Evolutionary conservation across 768 basidiomycete genomes (phyloP), one percentile per base, ranked within the genome.

Genomic region (Lactarius pseudohatsudake): DNA sequence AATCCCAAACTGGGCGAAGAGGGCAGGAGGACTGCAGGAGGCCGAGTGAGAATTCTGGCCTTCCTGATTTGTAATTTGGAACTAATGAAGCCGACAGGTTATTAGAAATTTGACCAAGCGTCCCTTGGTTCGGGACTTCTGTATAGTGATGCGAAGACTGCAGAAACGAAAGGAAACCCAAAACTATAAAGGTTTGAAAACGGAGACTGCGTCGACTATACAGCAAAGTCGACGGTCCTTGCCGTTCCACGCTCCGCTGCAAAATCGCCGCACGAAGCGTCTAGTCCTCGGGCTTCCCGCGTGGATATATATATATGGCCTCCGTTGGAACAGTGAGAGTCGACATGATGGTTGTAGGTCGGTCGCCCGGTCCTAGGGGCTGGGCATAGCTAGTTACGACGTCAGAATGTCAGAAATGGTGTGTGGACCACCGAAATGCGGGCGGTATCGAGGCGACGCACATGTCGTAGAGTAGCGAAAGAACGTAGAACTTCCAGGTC

Each of bases 401-500:
- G 4, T 66, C 38, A 62, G 57, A 53, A 20, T 7, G 7, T 66
- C 38, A 66, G 61, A 59, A 53, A 20, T 40, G 9, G 55, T 4
- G 40, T 15, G 11, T 13, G 13, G 15, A 16, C 13, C 15, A 7
- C 34, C 15, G n/a, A 61, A 56, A 40, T 53, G 22, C 10, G 13
- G 26, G 40, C 5, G 3, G 34, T 11, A 57, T 15, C 18, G 16
- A 22, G n/a, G 8, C 8, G 13, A n/a, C 61, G 26, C 32, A 66
- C 65, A 63, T 62, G 3, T 45, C 54, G 41, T 63, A 59, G 28
- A 54, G 54, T 28, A 66, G 57, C 8, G 61, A 66, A 26, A 66
- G 47, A 32, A 66, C 61, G 26, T 55, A 66, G 56, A 63, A 61
- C 61, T 63, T 63, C 20, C 65, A 61, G 3, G 55, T 26, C 57